Base-by-base conservation (phyloP, 2,329 filamentous ascomycete species). In the Colletotrichum sp. region DNA sequence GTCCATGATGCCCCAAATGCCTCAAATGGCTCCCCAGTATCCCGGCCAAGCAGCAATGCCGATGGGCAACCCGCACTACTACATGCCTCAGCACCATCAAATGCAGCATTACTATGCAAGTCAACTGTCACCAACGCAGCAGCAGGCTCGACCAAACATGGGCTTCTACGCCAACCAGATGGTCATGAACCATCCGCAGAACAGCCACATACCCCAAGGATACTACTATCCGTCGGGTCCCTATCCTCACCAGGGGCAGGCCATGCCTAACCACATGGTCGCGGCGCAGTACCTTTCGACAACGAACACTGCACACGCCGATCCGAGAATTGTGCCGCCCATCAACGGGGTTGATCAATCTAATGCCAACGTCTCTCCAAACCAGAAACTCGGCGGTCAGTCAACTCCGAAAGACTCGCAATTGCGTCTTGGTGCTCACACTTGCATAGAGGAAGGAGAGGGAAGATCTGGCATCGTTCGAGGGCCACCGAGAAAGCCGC, bases 401-500 rank as follows among this genome's bases (percentile, higher is more conserved):
- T 69, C 44, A n/a, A 34, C 12, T 12, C 6, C 44, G 32, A 30
- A 39, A 32, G 59, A 29, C 11, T 30, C 13, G 7, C 9, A 34
- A 22, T 15, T 16, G 30, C 4, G 30, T 27, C 15, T 25, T 27
- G 19, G 25, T 36, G 34, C 32, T 64, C 29, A n/a, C 7, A 30
- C 12, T 5, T 16, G 25, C 25, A 11, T 27, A 77, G 76, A 77
- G 30, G 13, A 34, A 6, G 79, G 80, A 61, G 82, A 82, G 25
- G 80, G 78, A 67, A 84, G 83, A 69, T 85, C 85, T 32, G 87
- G 85, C 16, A 81, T 88, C 57, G 89, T 90, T 30, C 86, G 90
- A 72, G 90, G 90, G 2, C 89, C 89, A 2, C 89, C 90, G 3
- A 84, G 89, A 76, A 91, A 91, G 77, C 89, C 92, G 75, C 88